Base-by-base conservation (phyloP, 2,329 filamentous ascomycete genomes). In the Ambrosiella xylebori region DNA sequence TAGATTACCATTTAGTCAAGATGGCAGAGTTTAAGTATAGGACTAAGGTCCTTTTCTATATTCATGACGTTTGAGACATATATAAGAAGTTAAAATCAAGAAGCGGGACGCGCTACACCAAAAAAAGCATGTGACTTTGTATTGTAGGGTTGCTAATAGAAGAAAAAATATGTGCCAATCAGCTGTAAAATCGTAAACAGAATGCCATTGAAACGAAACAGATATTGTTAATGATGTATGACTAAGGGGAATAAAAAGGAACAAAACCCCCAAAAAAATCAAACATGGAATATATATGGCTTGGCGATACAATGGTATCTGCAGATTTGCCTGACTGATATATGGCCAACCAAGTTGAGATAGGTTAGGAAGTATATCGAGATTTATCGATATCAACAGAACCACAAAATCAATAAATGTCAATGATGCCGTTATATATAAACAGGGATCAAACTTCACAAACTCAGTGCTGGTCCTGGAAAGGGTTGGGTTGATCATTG, bases 381-480 rank as follows among this genome's bases (percentile, higher is more conserved):
- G 11, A 11, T 47, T 47, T 5, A 53, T 53, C n/a, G 44, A 47
- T 47, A 47, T 47, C 36, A 47, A 47, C 44, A 27, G 55, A 47
- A 56, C 17, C 7, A 44, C 4, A 45, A 27, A 55, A 44, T 13
- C 39, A 37, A 50, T 9, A 49, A 57, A 53, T 35, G n/a, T 38
- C 45, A 13, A 17, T 37, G 36, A n/a, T 40, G 45, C 37, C 4
- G 19, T 17, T 15, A 17, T n/a, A 47, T 2, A 47, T 15, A 47
- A 47, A 7, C 5, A 13, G 50, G n/a, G 19, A 44, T 56, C 37
- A 51, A 47, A 13, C 13, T 5, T 47, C 44, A n/a, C n/a, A n/a
- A 15, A 8, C 61, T 54, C 59, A 61, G 37, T 56, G 45, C 62
- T 65, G 63, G 66, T 73, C 70, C 61, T 69, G 65, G 64, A 72